These are phyloP conservation scores for Irpex sp. DNA, from an alignment of 1,284 basidiomycete genomes.

Conservation along the genomic window DNA sequence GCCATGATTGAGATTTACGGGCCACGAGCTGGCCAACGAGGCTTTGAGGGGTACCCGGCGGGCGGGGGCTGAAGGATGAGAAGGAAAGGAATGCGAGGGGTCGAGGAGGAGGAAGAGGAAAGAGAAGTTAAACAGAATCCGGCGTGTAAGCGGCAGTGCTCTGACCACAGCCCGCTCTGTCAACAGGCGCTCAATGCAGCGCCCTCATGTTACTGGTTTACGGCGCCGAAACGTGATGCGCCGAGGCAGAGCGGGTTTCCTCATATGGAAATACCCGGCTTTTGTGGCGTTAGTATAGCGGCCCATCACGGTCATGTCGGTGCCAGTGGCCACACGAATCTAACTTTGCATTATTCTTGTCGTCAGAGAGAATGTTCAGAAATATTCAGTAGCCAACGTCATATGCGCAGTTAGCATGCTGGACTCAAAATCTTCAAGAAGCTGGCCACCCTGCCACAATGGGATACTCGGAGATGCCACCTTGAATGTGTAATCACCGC, in stretches of 20 bases:
- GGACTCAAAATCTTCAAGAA: too few relatives aligned
- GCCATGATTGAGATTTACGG: slow-evolving; percentile 44
- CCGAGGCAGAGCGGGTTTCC: neutral
- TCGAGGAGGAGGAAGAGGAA: slow-evolving; percentile 14
- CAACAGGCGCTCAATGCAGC: neutral
- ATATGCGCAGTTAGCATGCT: too few relatives aligned
- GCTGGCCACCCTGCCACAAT: too few relatives aligned
- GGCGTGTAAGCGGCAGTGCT: neutral
- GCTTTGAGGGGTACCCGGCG: slow-evolving; percentile 8
- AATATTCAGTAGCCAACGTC: too few relatives aligned
- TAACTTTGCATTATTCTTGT: too few relatives aligned
- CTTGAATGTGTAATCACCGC: too few relatives aligned
- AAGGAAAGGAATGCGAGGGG: slow-evolving; percentile 5
- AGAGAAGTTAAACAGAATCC: neutral
- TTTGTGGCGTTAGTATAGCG: neutral
- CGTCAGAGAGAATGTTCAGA: too few relatives aligned
- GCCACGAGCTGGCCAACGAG: slow-evolving; percentile 6
- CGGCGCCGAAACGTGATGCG: neutral
- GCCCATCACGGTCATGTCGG: too few relatives aligned
- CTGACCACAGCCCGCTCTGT: neutral
- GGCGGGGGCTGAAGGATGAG: neutral
- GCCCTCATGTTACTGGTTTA: neutral
- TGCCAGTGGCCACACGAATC: too few relatives aligned
- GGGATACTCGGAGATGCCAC: too few relatives aligned
- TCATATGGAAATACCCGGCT: neutral